Evolutionary conservation across 2,329 filamentous ascomycete genomes (phyloP).

Genomic region (Calonectria ilicicola): DNA sequence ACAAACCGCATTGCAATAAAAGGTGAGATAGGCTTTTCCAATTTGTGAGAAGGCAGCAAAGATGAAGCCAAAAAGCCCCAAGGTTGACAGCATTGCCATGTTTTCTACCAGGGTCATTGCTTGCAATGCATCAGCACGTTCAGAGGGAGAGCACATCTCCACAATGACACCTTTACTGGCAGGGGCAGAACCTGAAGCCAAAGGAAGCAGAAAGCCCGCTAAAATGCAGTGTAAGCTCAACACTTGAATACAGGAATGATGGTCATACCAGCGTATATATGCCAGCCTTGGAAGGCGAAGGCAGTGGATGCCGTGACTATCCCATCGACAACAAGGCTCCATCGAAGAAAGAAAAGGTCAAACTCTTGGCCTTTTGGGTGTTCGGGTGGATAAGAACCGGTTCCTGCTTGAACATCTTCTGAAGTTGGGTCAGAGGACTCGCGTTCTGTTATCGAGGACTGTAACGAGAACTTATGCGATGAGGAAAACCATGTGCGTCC

Average conservation of each 20-base stretch:
- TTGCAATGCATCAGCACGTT: background rate
- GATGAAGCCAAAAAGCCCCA: background rate
- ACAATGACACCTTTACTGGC: background rate
- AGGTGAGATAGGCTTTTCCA: background rate
- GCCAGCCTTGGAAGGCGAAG: background rate
- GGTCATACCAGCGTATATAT: background rate
- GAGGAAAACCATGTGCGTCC: background rate
- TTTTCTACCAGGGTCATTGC: background rate
- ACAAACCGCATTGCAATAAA: background rate
- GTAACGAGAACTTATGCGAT: background rate
- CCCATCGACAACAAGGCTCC: background rate
- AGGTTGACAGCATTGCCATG: background rate
- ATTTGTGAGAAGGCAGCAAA: background rate
- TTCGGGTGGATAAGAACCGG: background rate
- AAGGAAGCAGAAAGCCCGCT: background rate
- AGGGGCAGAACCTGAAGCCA: background rate
- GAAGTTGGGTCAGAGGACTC: background rate
- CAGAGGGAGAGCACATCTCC: background rate
- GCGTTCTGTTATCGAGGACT: background rate
- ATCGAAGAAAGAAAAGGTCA: background rate
- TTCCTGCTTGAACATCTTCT: background rate
- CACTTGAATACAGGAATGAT: background rate
- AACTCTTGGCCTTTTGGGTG: background rate
- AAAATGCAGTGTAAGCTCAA: background rate
- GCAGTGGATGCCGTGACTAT: background rate